Conservation (phyloP, 2,329 filamentous ascomycete genomes). For the Scleromitrula shiraiana region DNA sequence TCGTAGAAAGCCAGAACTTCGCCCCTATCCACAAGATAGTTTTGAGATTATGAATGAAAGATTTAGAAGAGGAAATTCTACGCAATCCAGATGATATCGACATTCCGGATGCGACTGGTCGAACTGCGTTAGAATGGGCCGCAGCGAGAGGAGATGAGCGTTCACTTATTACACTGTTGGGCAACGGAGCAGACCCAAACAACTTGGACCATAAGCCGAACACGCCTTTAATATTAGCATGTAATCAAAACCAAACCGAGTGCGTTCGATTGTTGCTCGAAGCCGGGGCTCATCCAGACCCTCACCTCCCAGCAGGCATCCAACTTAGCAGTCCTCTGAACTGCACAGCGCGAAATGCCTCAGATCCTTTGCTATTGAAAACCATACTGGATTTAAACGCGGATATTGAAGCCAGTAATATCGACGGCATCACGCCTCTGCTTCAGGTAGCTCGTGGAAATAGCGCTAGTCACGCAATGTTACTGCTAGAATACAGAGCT, state of each 20-base stretch:
- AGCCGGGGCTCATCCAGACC: constrained; percentile 9
- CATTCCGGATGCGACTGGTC: constrained; percentile 3
- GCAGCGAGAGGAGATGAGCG: constrained; percentile 11
- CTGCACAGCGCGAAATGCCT: constrained; percentile 10
- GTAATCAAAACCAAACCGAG: not conserved
- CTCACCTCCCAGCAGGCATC: constrained; percentile 1
- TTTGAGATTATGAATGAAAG: not conserved
- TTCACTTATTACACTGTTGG: constrained; percentile 4
- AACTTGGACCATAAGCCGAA: constrained; percentile 7
- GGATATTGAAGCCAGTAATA: constrained; percentile 6
- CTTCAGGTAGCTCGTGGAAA: constrained; percentile 5
- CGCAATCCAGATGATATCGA: constrained; percentile 3
- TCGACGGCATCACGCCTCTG: constrained; percentile 8
- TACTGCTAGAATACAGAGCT: constrained; percentile 12
- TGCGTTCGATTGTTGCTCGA: constrained; percentile 13
- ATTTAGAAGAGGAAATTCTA: constrained; percentile 6
- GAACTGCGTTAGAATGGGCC: constrained; percentile 10
- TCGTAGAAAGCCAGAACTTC: constrained; percentile 12
- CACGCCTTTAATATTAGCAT: constrained; percentile 8
- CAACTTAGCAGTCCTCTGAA: constrained; percentile 11
- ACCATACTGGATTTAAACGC: constrained; percentile 11
- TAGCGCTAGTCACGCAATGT: constrained; percentile 1
- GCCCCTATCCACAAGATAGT: constrained; percentile 11
- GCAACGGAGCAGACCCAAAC: constrained; percentile 11
- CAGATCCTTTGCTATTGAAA: constrained; percentile 8